These are phyloP conservation scores for Kandelia obovata DNA, from an alignment of 345 rosid species.

Conservation along the genomic window DNA sequence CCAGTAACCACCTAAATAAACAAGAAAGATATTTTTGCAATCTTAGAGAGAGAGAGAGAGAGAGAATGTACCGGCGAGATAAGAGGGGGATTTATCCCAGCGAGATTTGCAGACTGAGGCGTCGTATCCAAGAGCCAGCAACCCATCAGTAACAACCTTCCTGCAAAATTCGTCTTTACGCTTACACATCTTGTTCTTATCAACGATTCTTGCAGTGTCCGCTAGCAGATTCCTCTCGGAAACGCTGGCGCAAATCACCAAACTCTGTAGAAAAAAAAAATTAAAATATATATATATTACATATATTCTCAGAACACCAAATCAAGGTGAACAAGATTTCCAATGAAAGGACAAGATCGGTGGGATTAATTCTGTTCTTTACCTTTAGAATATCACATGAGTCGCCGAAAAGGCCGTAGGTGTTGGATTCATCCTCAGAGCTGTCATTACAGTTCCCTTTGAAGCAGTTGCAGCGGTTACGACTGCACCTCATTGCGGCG, in stretches of 20 bases:
- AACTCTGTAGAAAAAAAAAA: constrained; percentile 33
- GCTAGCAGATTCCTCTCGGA: constrained; percentile 59
- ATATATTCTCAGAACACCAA: background rate
- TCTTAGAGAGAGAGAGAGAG: background rate
- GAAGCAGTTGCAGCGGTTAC: constrained; percentile 61
- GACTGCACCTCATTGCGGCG: constrained; percentile 33
- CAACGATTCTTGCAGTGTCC: constrained; percentile 64
- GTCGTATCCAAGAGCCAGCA: constrained; percentile 62
- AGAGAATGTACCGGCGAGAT: constrained; percentile 58
- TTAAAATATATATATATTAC: background rate
- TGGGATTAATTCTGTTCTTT: background rate
- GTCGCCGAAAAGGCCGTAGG: constrained; percentile 28
- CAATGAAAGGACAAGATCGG: background rate
- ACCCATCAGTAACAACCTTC: constrained; percentile 49
- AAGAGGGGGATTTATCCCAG: constrained; percentile 72
- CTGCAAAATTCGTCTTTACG: constrained; percentile 50
- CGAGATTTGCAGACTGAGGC: constrained; percentile 78
- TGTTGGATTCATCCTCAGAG: constrained; percentile 71
- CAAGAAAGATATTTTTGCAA: background rate
- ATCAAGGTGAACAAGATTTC: too few relatives aligned
- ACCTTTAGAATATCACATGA: constrained; percentile 67
- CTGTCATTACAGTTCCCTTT: constrained; percentile 57
- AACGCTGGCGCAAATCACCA: constrained; percentile 52
- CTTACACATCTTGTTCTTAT: constrained; percentile 59
- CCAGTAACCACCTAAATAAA: background rate